Base-by-base conservation (phyloP, 345 rosid genomes). In the Fremontodendron californicum region DNA sequence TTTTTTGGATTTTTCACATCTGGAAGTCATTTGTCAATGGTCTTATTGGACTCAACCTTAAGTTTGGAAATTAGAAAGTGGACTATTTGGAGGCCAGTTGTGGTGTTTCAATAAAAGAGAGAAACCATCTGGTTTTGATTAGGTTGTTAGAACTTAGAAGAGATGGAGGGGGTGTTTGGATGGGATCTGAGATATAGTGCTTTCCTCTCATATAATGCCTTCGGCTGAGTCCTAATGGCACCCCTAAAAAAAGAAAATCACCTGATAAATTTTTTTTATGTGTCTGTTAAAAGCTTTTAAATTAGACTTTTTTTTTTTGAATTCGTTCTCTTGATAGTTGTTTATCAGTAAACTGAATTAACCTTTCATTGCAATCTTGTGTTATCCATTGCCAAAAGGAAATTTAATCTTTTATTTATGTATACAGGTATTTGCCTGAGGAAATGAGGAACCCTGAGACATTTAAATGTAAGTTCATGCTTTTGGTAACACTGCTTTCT, bases 371-470 rank as follows among this genome's bases (percentile, higher is more conserved):
- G 61, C 61, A 51, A 29, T 27, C 27, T 58, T 49, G 42, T 48
- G 61, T 39, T 49, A 33, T 49, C 40, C 10, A 19, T 51, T 71
- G 27, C 9, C n/a, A 13, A 5, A 25, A 52, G 67, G 43, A 61
- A 46, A 46, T 70, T 58, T 71, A 35, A 71, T 83, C 57, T 68
- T 81, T 57, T 73, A 62, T 31, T 46, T 75, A 70, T 83, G 78
- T 49, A 63, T 86, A 82, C 92, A 96, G 99, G 72, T 81, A 91
- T 81, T 83, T 96, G 71, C 98, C 99, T 3, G 97, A 92, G 88
- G 95, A 96, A 91, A 92, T 93, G 97, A 91, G 99, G 85, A 91
- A 92, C 80, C 98, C 98, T 49, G 76, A 87, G 46, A 91, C 94
- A 74, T 91, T 96, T 81, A 93, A 93, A 87, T 93, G 99, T 93